Evolutionary conservation across 257 asterid genomes (phyloP).

Genomic region (Sherardia arvensis): DNA sequence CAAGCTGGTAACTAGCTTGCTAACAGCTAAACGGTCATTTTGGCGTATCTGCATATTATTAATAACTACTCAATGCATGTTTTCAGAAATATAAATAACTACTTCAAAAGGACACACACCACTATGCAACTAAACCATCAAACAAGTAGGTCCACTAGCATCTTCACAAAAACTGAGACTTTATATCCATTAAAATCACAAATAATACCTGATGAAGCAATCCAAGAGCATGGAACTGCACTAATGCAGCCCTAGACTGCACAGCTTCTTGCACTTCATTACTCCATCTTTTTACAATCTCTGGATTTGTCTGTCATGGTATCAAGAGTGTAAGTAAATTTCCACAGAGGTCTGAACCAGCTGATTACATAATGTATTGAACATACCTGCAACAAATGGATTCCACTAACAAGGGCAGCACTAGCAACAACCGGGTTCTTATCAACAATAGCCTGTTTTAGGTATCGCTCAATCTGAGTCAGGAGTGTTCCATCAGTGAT

Average conservation of each 20-base stretch:
- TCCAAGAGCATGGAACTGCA: conserved; percentile 90
- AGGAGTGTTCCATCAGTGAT: conserved; percentile 88
- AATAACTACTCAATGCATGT: conserved; percentile 2
- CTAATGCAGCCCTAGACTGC: conserved; percentile 91
- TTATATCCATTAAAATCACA: neutral
- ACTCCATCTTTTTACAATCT: conserved; percentile 95
- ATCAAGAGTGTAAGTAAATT: neutral
- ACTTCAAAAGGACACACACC: neutral
- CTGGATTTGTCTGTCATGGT: conserved; percentile 65
- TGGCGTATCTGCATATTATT: conserved; percentile 65
- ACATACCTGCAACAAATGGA: conserved; percentile 81
- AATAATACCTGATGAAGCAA: conserved; percentile 76
- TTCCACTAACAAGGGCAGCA: conserved; percentile 95
- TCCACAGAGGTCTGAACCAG: neutral
- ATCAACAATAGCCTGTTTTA: conserved; percentile 96
- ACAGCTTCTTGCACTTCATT: conserved; percentile 98
- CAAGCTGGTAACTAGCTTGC: conserved; percentile 86
- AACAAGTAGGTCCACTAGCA: neutral
- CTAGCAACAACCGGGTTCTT: conserved; percentile 93
- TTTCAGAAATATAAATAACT: too few relatives aligned
- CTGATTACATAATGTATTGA: neutral
- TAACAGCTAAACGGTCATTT: conserved; percentile 90
- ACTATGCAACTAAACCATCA: neutral
- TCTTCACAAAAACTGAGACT: neutral
- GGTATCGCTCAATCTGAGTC: conserved; percentile 90